A percentile compares a stretch with the other conserved stretches of the same genome.
Evolutionary conservation across 1,284 basidiomycete species (phyloP).

Genomic region (Coriolopsis trogii): DNA sequence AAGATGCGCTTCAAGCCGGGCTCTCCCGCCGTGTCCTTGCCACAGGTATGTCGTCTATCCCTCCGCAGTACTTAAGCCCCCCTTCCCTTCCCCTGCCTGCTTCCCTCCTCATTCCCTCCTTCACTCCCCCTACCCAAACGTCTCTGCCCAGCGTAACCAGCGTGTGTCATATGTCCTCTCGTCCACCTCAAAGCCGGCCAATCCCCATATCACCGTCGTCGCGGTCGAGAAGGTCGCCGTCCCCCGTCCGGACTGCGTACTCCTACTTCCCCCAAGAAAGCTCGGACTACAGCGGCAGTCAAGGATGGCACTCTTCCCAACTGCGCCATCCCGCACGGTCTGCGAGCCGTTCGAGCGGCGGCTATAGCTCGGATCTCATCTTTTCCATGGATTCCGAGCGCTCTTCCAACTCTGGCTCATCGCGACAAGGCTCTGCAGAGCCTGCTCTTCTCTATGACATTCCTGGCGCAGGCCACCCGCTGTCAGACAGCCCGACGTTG

Average conservation of each 20-base stretch:
- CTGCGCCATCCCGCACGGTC: not conserved
- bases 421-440: not conserved
- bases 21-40: constrained; percentile 4
- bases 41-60: constrained; percentile 12
- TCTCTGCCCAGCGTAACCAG: not conserved
- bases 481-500: not conserved
- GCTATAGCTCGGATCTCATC: constrained; percentile 18
- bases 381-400: constrained; percentile 21
- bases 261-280: not conserved
- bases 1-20: constrained; percentile 3
- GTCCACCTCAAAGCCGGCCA: not conserved
- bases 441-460: constrained; percentile 11
- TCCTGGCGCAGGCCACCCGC: not conserved
- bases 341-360: constrained; percentile 6
- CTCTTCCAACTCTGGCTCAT: constrained; percentile 4
- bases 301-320: constrained; percentile 1
- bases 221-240: constrained; percentile 4
- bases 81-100: not conserved
- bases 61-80: constrained; percentile 15
- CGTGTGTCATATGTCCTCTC: not conserved
- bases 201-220: not conserved
- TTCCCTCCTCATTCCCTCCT: constrained; percentile 1
- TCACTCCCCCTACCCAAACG: constrained; percentile 1
- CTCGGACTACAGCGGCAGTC: constrained; percentile 2
- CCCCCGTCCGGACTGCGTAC: constrained; percentile 6